Evolutionary conservation across 202 grass and related monocot species (phyloP).

Genomic region (Brachypodium distachyon): DNA sequence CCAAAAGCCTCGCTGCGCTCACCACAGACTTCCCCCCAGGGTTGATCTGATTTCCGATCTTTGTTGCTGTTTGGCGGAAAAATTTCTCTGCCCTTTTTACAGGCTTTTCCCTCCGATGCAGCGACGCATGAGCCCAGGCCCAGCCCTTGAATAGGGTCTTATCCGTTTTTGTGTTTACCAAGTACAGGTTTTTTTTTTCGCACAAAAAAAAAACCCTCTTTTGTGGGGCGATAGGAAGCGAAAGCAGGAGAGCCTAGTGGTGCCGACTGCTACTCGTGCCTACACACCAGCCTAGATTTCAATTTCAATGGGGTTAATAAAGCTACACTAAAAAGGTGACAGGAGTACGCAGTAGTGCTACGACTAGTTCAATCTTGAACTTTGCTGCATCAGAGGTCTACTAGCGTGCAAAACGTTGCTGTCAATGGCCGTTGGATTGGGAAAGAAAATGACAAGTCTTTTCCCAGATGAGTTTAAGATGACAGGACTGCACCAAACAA

Average conservation of each 20-base stretch:
- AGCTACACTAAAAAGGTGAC: neutral
- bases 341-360: neutral
- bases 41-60: constrained; percentile 34
- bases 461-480: neutral
- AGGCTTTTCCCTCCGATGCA: constrained; percentile 17
- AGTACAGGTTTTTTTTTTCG: no score
- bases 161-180: constrained; percentile 16
- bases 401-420: neutral
- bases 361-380: neutral
- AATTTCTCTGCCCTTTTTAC: constrained; percentile 1
- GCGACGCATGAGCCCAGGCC: neutral
- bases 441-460: neutral
- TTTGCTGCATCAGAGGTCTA: neutral
- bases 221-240: neutral
- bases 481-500: neutral
- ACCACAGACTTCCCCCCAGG: constrained; percentile 19
- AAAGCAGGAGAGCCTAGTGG: neutral
- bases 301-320: neutral
- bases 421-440: neutral
- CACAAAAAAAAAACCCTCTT: no score
- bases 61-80: constrained; percentile 6
- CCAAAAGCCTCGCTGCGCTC: neutral
- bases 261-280: neutral
- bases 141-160: neutral
- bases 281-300: neutral